Base-by-base conservation (phyloP, 208 protist species). In the Polymyxa betae region DNA sequence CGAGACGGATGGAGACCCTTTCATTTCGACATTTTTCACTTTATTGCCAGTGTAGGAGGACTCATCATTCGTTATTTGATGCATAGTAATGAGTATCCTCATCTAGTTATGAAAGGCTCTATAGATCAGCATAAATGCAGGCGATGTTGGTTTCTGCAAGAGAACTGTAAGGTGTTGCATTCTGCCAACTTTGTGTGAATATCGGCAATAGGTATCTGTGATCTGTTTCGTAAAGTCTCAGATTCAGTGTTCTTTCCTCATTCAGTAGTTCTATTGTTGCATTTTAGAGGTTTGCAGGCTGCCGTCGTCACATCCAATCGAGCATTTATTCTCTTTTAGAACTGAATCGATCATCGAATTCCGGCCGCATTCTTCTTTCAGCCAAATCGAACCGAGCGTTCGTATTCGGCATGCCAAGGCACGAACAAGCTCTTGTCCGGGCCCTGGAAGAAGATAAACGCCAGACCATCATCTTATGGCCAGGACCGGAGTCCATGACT, bases 341-440 rank as follows among this genome's bases (percentile, higher is more conserved):
- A n/a, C n/a, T 82, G 35, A 16, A n/a, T 82, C 5, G 72, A 45
- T 35, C 72, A 43, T 82, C 72, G 12, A 82, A 82, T 43, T 82
- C 72, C 72, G 72, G 72, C 35, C 72, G 72, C n/a, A 82, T 82
- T 40, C n/a, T 82, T 5, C n/a, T 82, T n/a, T 35, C 72, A 43
- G 35, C 72, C 12, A 5, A 5, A 35, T 82, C 72, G 5, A 82
- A 82, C 72, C 5, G n/a, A 12, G 72, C 35, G 35, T 82, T 40
- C 72, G 72, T 82, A 12, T 82, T 82, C 35, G 72, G 72, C 16
- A 35, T 82, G 16, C 72, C n/a, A 82, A 20, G 16, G 72, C 72
- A 82, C 12, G 72, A 82, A n/a, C 35, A 5, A 20, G n/a, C 16
- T 38, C 35, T 82, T 5, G 10, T 82, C 72, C 35, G n/a, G 16